Base-by-base conservation (phyloP, 768 basidiomycete species). In the Termitomyces sp. region DNA sequence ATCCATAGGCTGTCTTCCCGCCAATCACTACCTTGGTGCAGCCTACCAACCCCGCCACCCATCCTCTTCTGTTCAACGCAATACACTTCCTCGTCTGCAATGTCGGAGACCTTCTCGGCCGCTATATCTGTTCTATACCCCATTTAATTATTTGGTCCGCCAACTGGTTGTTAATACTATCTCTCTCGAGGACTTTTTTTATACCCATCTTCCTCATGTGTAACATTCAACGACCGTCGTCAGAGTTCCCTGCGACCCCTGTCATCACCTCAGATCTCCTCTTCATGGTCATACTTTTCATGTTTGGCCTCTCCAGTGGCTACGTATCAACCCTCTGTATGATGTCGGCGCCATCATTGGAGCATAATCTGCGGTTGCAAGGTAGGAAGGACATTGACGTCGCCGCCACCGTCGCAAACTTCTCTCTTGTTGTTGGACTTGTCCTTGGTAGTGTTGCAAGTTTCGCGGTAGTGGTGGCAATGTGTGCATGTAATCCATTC, bases 401-500 rank as follows among this genome's bases (percentile, higher is more conserved):
- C 12, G 92, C 92, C 4, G 93, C 93, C 5, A 91, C 89, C 0
- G 78, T 96, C 13, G 84, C 85, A 5, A 86, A 82, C 62, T 94
- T 95, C 72, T 90, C 82, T 61, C 69, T 93, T 4, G 87, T 91
- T 1, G 86, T 83, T 5, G 93, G 93, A 5, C 74, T n/a, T n/a
- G n/a, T n/a, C n/a, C n/a, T n/a, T n/a, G n/a, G n/a, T n/a, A n/a
- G n/a, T n/a, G n/a, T n/a, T n/a, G n/a, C n/a, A n/a, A n/a, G n/a
- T n/a, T n/a, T n/a, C n/a, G n/a, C n/a, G n/a, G n/a, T 96, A 53
- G 78, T 86, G 62, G 82, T 79, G 7, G 75, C 80, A 7, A 78
- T 91, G 6, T 93, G n/a, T n/a, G n/a, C n/a, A n/a, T n/a, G n/a
- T n/a, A n/a, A 91, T 68, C 88, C 89, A n/a, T 91, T 91, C 64